phyloP scores from a whole-genome alignment of 768 basidiomycete species.

The Lentinula detonsa region DNA sequence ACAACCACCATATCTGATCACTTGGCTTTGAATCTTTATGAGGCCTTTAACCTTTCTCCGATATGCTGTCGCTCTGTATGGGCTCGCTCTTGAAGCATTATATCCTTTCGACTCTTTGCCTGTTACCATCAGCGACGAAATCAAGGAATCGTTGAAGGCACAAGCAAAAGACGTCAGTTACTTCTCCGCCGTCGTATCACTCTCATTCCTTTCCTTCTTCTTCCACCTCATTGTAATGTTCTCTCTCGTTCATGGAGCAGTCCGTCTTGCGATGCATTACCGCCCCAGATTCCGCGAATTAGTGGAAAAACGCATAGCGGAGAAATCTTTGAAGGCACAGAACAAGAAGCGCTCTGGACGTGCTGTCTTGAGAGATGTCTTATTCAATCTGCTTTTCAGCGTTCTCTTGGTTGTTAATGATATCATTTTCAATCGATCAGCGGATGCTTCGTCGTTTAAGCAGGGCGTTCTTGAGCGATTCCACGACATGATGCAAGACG shows the following conservation, averaged over 20 bases:
- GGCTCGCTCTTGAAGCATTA: neutral
- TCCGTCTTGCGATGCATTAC: neutral
- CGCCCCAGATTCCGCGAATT: neutral
- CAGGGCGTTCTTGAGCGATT: neutral
- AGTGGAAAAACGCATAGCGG: neutral
- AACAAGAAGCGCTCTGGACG: neutral
- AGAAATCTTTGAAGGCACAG: neutral
- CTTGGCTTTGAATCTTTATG: neutral
- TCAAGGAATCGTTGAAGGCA: neutral
- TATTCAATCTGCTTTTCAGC: neutral
- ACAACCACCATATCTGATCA: too few relatives aligned
- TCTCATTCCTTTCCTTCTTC: neutral
- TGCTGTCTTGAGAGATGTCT: neutral
- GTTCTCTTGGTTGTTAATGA: neutral
- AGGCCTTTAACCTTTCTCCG: neutral
- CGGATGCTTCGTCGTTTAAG: neutral
- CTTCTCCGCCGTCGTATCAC: neutral
- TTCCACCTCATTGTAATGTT: neutral
- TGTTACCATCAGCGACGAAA: neutral
- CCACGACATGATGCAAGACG: neutral
- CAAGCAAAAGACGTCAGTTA: neutral
- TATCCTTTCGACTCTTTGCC: constrained; percentile 3
- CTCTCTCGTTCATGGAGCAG: neutral
- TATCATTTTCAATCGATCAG: neutral
- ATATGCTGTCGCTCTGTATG: neutral